phyloP scores from a whole-genome alignment of 106 monocot genomes.

The Apostasia ramifera region DNA sequence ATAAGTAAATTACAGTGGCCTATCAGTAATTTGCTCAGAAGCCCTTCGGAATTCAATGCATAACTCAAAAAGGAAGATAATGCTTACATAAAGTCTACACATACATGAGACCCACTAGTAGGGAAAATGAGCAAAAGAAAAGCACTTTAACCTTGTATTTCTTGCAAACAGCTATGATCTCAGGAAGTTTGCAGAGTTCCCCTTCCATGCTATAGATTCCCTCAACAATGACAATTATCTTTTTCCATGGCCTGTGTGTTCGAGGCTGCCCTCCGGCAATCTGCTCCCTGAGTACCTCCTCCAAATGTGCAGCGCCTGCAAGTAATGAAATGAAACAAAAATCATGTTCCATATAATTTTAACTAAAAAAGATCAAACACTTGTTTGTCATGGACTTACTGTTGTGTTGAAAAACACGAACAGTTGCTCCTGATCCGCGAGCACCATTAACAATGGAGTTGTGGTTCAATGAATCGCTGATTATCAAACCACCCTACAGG shows the following conservation, averaged over 20 bases:
- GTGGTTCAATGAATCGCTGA: slow-evolving; percentile 95
- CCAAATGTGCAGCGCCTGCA: slow-evolving; percentile 86
- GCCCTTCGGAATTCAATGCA: too few species aligned
- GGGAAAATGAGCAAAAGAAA: neutral
- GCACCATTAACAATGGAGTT: slow-evolving; percentile 99
- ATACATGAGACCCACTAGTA: neutral
- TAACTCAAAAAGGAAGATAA: too few species aligned
- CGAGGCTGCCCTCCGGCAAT: slow-evolving; percentile 92
- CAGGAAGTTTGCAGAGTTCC: slow-evolving; percentile 96
- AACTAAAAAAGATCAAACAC: neutral
- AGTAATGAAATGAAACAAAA: slow-evolving; percentile 3
- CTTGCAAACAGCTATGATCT: slow-evolving; percentile 92
- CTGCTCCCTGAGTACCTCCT: slow-evolving; percentile 92
- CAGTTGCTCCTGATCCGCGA: slow-evolving; percentile 90
- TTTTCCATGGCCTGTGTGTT: slow-evolving; percentile 95
- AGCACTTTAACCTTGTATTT: slow-evolving; percentile 79
- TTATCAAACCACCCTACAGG: slow-evolving; percentile 81
- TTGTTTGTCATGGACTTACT: slow-evolving; percentile 32
- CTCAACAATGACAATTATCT: slow-evolving; percentile 94
- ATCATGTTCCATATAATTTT: slow-evolving; percentile 1
- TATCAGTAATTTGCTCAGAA: too few species aligned
- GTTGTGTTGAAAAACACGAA: slow-evolving; percentile 95
- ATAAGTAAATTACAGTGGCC: too few species aligned
- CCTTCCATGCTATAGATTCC: slow-evolving; percentile 99
- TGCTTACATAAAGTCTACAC: neutral